Conservation (phyloP, 2,329 filamentous ascomycete species). For the Diplodia scrobiculata region DNA sequence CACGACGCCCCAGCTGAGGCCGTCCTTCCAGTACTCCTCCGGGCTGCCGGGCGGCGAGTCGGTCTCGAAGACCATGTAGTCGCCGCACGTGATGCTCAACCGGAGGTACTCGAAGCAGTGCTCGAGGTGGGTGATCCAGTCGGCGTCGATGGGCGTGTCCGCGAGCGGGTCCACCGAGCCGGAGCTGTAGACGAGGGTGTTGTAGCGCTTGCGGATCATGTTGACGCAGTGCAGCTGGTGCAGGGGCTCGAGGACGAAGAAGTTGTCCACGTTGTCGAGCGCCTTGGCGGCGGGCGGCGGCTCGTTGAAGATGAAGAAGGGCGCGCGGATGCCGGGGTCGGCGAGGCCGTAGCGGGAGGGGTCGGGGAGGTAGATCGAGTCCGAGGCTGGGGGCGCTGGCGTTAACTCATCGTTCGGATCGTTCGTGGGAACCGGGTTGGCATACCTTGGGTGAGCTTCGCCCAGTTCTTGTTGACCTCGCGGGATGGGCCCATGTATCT, state of each 20-base stretch:
- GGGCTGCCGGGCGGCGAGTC: slow-evolving; percentile 4
- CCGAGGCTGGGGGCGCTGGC: neutral
- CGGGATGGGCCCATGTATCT: neutral
- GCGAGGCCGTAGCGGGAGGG: neutral
- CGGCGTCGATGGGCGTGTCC: neutral
- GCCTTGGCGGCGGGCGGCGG: neutral
- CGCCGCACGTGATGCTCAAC: slow-evolving; percentile 43
- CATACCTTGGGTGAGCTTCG: neutral
- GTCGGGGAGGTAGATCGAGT: neutral
- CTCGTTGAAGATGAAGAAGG: slow-evolving; percentile 2
- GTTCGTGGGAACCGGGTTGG: no score
- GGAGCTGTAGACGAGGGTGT: neutral
- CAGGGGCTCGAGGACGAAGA: slow-evolving; percentile 8
- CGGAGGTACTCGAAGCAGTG: slow-evolving; percentile 49
- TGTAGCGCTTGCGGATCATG: slow-evolving; percentile 15
- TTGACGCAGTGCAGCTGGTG: slow-evolving; percentile 18
- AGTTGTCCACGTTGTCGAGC: neutral
- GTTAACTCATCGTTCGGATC: neutral
- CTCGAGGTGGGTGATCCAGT: slow-evolving; percentile 38
- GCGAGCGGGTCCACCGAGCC: neutral
- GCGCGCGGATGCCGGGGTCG: neutral
- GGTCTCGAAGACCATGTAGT: slow-evolving; percentile 40
- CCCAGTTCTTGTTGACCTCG: slow-evolving; percentile 8
- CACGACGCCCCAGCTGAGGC: slow-evolving; percentile 3
- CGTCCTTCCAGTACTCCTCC: slow-evolving; percentile 8